phyloP scores from a whole-genome alignment of 2,329 filamentous ascomycete genomes.

The Penicillium sp. region DNA sequence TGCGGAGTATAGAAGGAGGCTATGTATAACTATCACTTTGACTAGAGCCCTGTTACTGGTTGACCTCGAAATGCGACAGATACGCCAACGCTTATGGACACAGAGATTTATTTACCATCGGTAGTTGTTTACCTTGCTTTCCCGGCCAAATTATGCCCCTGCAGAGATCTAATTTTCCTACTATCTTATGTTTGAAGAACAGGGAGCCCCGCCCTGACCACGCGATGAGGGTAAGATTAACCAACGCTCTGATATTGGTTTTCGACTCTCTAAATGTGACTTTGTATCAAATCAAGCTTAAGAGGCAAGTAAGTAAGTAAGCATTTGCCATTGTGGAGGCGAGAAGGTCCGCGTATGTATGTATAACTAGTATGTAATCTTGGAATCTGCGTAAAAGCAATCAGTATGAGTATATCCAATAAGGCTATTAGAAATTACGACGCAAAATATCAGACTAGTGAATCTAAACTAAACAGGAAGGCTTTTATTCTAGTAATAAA shows the following conservation, averaged over 20 bases:
- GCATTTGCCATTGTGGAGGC: no score
- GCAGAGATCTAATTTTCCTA: not conserved
- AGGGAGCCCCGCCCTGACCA: not conserved
- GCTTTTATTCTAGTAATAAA: no score
- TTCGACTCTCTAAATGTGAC: no score
- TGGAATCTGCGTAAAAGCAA: no score
- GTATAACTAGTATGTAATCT: no score
- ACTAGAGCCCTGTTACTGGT: not conserved
- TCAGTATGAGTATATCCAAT: not conserved
- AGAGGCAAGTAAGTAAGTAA: no score
- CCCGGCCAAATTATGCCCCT: constrained; percentile 10
- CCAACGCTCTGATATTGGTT: no score
- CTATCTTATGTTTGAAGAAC: not conserved
- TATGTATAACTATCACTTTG: not conserved
- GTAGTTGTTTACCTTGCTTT: constrained; percentile 1
- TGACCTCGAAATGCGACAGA: not conserved
- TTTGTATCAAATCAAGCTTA: no score
- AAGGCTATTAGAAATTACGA: not conserved
- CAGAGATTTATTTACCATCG: constrained; percentile 2
- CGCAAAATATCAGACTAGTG: not conserved
- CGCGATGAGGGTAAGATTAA: no score
- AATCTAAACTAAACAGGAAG: not conserved
- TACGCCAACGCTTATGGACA: not conserved
- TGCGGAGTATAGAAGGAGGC: not conserved
- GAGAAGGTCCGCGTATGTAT: no score